Base-by-base conservation (phyloP, 1,284 basidiomycete genomes). In the Ceratobasidium sp. region DNA sequence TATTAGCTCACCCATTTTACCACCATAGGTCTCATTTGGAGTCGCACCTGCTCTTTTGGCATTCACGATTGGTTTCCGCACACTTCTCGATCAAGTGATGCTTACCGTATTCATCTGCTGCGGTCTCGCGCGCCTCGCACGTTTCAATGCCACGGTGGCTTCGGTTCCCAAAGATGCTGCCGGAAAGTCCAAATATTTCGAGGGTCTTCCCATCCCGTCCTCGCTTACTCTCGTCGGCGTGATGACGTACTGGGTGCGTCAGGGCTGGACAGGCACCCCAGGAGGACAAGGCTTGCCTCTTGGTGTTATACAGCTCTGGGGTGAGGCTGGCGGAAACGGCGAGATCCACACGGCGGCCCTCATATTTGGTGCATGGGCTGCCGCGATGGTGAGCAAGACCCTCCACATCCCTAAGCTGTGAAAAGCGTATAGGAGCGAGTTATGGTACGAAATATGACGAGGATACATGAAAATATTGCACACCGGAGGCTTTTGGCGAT, bases 71-170 rank as follows among this genome's bases (percentile, higher is more conserved):
- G 98, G 98, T 63, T 87, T 99, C 73, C 89, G 95, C 73, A 94
- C 93, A 9, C 91, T 92, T 71, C 87, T 98, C 73, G 97, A 99
- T 84, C 92, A 93, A 0, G 85, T 97, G 73, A 85, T 91, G 73
- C 86, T 99, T 44, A 92, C 96, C 11, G 86, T 89, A 57, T 99
- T 98, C 82, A 94, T 98, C 76, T 98, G 97, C 79, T 94, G 93
- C 80, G 98, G 98, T 46, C 89, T 99, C 70, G 98, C 98, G 26
- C 90, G 97, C 59, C 90, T 99, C 58, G 97, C 97, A 7, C 89
- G 98, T 47, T 99, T 98, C 87, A 99, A 99, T 81, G 98, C 96
- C 14, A 99, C 98, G 0, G 96, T 98, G 62, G 98, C 98, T 1
- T 85, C 95, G 57, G 87, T 98, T 32, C 98, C 98, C 0, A 96